Conservation (phyloP, 176 grass and related monocot genomes). For the Ananas comosus region DNA sequence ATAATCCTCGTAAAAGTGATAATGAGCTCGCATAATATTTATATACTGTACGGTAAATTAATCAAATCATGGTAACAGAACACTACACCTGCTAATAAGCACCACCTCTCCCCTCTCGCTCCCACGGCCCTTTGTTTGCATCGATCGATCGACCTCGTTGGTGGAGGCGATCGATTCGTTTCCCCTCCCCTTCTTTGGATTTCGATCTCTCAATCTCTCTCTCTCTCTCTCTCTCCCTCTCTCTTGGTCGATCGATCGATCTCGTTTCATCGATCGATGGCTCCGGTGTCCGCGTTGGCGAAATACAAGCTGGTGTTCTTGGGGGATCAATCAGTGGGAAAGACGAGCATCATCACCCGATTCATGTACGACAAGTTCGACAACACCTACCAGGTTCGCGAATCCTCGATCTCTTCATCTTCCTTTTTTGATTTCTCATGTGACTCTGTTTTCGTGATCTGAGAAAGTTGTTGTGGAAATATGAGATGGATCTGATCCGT, state of each 20-base stretch:
- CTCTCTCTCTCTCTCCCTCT: too few relatives aligned
- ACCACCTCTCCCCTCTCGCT: neutral
- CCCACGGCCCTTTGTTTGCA: neutral
- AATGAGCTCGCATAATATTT: neutral
- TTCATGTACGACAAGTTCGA: constrained; percentile 49
- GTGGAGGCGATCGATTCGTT: neutral
- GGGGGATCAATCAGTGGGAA: constrained; percentile 35
- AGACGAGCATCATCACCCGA: constrained; percentile 41
- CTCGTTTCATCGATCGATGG: constrained; percentile 5
- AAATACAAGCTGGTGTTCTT: constrained; percentile 39
- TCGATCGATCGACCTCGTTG: constrained; percentile 3
- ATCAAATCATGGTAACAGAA: neutral
- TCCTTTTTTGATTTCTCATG: neutral
- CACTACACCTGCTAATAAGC: neutral
- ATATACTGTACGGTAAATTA: neutral
- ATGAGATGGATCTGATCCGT: too few relatives aligned
- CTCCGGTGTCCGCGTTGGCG: constrained; percentile 33
- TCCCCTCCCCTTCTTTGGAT: too few relatives aligned
- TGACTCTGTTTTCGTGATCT: too few relatives aligned
- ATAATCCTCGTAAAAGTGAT: neutral
- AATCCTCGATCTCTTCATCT: neutral
- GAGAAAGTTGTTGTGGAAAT: too few relatives aligned
- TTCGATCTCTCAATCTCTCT: too few relatives aligned
- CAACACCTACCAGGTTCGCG: constrained; percentile 31
- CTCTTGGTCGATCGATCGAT: too few relatives aligned